Evolutionary conservation across 177 flowering plant species (phyloP).

Genomic region (Vitis hybrid): DNA sequence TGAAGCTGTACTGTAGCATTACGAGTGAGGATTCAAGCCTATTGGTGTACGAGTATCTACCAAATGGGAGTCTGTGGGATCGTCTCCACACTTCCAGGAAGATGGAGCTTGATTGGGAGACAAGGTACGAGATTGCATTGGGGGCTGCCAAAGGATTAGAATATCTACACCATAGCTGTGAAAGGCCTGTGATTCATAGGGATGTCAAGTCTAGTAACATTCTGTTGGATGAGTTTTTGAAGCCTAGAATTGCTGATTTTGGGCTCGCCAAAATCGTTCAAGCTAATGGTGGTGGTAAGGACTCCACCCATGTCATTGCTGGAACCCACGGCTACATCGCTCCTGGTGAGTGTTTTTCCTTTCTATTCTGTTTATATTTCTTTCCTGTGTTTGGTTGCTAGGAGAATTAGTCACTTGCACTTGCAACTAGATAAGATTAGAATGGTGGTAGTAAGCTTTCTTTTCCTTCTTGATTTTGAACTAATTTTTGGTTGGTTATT

Average conservation of each 20-base stretch:
- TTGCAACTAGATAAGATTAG: no score
- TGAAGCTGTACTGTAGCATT: conserved; percentile 63
- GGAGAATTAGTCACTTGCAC: background rate
- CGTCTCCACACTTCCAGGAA: conserved; percentile 39
- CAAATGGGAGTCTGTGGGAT: conserved; percentile 71
- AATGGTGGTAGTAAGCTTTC: no score
- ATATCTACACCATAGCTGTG: conserved; percentile 64
- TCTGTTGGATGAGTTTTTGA: conserved; percentile 54
- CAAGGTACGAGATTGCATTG: conserved; percentile 53
- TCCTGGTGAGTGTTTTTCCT: conserved; percentile 40
- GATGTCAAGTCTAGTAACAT: conserved; percentile 82
- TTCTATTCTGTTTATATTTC: background rate
- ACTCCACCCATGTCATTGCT: conserved; percentile 52
- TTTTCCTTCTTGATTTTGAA: no score
- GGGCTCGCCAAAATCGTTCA: conserved; percentile 61
- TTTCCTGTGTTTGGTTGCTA: background rate
- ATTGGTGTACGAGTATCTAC: conserved; percentile 65
- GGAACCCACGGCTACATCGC: conserved; percentile 71
- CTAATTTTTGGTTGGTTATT: no score
- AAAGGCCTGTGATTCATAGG: conserved; percentile 55
- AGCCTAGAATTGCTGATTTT: conserved; percentile 73
- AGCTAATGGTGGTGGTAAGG: conserved; percentile 22
- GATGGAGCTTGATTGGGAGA: conserved; percentile 54
- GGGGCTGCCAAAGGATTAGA: conserved; percentile 68
- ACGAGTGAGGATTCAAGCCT: conserved; percentile 65